Conservation (phyloP, 139 green algal species). For the Haematococcus lacustris region DNA sequence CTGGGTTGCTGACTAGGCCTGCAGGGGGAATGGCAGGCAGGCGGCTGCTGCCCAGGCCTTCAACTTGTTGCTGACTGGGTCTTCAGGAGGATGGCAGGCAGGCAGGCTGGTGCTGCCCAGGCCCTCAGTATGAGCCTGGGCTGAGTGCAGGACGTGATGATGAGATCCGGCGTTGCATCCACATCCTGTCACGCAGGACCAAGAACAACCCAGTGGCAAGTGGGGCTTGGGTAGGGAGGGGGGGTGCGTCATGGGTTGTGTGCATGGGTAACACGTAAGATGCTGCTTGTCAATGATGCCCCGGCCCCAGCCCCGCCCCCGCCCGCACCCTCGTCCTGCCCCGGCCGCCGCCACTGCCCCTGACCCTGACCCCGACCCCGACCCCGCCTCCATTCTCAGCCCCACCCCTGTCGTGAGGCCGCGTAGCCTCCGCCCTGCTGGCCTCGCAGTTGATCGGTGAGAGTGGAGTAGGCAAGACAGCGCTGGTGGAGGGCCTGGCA, state of each 20-base stretch:
- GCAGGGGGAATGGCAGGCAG: no score
- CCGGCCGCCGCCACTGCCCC: no score
- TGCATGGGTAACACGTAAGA: background rate
- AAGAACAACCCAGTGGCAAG: slow-evolving; percentile 95
- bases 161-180: slow-evolving; percentile 55
- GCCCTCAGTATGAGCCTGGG: no score
- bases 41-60: no score
- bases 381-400: background rate
- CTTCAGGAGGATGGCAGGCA: no score
- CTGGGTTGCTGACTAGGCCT: no score
- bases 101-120: no score
- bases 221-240: background rate
- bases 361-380: no score
- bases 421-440: no score
- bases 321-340: no score
- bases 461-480: slow-evolving; percentile 40
- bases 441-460: slow-evolving; percentile 20
- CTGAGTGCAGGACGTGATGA: slow-evolving; percentile 62
- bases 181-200: slow-evolving; percentile 87
- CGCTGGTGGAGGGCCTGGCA: slow-evolving; percentile 76
- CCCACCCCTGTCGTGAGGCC: no score
- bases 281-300: background rate
- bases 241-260: background rate
- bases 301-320: background rate
- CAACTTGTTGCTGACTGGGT: no score